phyloP scores from a whole-genome alignment of 192 early-diverging fungal species.

The Coemansia sp. region DNA sequence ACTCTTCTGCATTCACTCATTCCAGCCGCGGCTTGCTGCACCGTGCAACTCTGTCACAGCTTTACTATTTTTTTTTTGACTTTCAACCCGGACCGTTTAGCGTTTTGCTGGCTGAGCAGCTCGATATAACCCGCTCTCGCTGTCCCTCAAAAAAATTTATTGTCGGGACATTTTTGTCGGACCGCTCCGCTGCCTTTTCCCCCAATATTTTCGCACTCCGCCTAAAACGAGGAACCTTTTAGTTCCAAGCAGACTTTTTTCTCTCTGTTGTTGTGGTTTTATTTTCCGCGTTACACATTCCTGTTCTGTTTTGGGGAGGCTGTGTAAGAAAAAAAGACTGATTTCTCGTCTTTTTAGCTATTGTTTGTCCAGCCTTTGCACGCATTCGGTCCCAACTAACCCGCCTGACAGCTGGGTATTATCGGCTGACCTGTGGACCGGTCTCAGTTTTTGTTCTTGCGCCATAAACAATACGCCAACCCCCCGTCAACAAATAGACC shows the following conservation, averaged over 20 bases:
- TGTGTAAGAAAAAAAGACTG: background rate
- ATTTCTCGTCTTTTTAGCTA: slow-evolving; percentile 8
- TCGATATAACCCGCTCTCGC: background rate
- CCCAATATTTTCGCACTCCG: slow-evolving; percentile 9
- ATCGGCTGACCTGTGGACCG: slow-evolving; percentile 9
- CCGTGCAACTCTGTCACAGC: background rate
- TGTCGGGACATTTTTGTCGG: background rate
- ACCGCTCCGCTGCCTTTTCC: background rate
- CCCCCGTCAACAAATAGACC: background rate
- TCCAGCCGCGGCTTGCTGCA: background rate
- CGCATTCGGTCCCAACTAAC: background rate
- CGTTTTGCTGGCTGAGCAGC: background rate
- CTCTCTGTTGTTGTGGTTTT: background rate
- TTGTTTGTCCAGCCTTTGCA: background rate
- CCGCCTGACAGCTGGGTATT: slow-evolving; percentile 6
- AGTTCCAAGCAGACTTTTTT: background rate
- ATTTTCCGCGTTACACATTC: background rate
- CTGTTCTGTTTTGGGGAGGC: background rate
- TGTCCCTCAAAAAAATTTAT: background rate
- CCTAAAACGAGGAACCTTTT: background rate
- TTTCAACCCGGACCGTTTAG: slow-evolving; percentile 1
- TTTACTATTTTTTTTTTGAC: background rate
- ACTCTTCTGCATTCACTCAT: slow-evolving; percentile 12
- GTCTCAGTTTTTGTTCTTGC: background rate
- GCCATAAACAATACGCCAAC: background rate